Conservation (phyloP, 1,139 yeast genomes). For the Pichia sp. region DNA sequence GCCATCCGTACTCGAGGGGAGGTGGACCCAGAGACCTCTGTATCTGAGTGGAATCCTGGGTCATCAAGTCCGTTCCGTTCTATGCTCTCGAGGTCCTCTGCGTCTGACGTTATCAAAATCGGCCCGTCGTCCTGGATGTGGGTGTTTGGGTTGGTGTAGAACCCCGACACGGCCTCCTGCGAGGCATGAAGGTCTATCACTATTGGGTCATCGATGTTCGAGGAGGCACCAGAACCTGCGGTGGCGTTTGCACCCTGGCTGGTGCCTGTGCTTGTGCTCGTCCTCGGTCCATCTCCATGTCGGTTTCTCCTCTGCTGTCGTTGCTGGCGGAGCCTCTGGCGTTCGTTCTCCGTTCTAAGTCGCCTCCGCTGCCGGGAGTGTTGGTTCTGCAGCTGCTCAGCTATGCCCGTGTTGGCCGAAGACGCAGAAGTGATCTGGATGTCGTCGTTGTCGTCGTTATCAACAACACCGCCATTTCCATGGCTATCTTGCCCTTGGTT, state of each 20-base stretch:
- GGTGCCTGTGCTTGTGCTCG: neutral
- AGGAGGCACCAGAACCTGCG: neutral
- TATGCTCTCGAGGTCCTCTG: slow-evolving; percentile 2
- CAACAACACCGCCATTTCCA: neutral
- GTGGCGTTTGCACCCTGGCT: neutral
- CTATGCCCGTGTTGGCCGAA: neutral
- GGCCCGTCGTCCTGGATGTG: slow-evolving; percentile 11
- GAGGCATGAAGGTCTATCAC: neutral
- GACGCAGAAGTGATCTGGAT: neutral
- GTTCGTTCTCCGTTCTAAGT: neutral
- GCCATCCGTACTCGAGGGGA: slow-evolving; percentile 1
- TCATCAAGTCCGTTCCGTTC: neutral
- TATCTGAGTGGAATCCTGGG: slow-evolving; percentile 5
- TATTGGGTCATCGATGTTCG: neutral
- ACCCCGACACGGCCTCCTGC: neutral
- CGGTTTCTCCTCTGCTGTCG: neutral
- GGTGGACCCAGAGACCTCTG: slow-evolving; percentile 7
- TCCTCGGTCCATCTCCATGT: neutral
- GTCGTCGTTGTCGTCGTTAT: neutral
- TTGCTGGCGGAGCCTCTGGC: neutral
- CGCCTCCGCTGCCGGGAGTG: neutral
- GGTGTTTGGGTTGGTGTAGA: slow-evolving; percentile 12
- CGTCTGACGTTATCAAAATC: slow-evolving; percentile 16
- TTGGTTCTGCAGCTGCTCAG: neutral
- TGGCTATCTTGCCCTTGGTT: neutral